These are phyloP conservation scores for Diaporthe eres DNA, from an alignment of 2,329 filamentous ascomycete genomes.

Conservation along the genomic window DNA sequence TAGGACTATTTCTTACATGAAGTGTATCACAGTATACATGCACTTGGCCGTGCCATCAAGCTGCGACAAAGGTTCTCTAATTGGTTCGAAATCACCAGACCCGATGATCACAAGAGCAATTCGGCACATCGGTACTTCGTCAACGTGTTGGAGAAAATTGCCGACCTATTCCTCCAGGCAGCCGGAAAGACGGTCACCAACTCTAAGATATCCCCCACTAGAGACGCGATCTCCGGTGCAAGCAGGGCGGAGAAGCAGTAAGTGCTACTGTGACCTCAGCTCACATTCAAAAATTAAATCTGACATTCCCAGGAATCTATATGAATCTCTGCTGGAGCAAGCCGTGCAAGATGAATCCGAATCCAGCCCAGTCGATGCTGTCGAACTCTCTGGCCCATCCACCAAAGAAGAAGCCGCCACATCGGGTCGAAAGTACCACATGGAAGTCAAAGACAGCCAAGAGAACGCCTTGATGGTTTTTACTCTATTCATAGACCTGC, in stretches of 20 bases:
- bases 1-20: neutral
- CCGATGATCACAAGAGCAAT: neutral
- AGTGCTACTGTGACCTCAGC: too few species aligned
- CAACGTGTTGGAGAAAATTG: neutral
- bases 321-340: neutral
- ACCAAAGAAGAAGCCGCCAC: neutral
- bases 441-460: neutral
- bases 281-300: neutral
- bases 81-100: neutral
- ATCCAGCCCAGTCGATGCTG: too few species aligned
- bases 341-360: neutral
- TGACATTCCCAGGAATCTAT: neutral
- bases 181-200: too few species aligned
- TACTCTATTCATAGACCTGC: neutral
- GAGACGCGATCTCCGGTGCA: too few species aligned
- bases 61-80: neutral
- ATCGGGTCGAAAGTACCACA: neutral
- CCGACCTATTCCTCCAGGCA: neutral
- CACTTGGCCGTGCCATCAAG: constrained; percentile 1
- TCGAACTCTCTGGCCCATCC: neutral
- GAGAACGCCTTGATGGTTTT: constrained; percentile 3
- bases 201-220: too few species aligned
- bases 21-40: neutral
- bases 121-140: neutral
- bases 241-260: too few species aligned